These are phyloP conservation scores for Chlamydomonas sp. DNA, from an alignment of 139 green algal genomes.

Conservation along the genomic window DNA sequence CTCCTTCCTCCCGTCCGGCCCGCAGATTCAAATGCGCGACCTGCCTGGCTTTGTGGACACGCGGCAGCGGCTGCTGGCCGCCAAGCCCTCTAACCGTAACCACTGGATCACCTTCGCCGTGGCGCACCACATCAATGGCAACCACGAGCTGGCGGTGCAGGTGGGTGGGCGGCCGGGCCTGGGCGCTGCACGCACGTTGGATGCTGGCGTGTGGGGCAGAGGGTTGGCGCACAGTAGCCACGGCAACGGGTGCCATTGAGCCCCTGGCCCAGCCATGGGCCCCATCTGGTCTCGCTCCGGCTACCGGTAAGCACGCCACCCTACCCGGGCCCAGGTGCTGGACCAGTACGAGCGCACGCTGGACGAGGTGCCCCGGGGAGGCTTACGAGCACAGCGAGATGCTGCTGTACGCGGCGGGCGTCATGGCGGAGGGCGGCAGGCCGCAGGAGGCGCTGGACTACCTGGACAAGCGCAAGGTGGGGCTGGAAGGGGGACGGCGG, in stretches of 20 bases:
- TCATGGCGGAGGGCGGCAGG: conserved; percentile 87
- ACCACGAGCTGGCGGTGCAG: conserved; percentile 81
- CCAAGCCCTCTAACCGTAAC: conserved; percentile 81
- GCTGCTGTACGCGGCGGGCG: conserved; percentile 90
- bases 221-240: no score
- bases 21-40: conserved; percentile 94
- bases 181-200: neutral
- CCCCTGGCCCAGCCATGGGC: neutral
- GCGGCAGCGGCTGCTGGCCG: conserved; percentile 84
- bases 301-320: neutral
- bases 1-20: neutral
- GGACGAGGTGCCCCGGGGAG: conserved; percentile 72
- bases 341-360: conserved; percentile 62
- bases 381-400: conserved; percentile 97
- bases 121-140: conserved; percentile 89
- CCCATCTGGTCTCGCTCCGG: neutral
- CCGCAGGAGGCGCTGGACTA: conserved; percentile 64
- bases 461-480: conserved; percentile 63
- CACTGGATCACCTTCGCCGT: conserved; percentile 95
- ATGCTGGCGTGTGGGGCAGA: neutral
- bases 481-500: neutral
- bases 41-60: conserved; percentile 92
- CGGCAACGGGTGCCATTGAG: neutral
- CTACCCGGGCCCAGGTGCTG: conserved; percentile 40
- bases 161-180: conserved; percentile 18